phyloP scores from a whole-genome alignment of 208 protist species.

The Herpetomonas samuelpessoai region DNA sequence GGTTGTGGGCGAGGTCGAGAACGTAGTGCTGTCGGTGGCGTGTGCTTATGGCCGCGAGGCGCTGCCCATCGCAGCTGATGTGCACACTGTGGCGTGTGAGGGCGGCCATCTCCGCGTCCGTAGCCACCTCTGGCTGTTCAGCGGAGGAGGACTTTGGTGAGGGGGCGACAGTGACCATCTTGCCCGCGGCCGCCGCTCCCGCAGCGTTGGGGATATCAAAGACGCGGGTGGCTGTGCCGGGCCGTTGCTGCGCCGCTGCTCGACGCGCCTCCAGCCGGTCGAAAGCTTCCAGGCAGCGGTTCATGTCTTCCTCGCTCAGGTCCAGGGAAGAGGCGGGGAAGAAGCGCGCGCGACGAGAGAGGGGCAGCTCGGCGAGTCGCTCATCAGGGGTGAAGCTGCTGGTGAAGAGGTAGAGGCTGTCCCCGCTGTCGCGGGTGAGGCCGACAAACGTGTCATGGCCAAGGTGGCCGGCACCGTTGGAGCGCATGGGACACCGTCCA shows the following conservation, averaged over 20 bases:
- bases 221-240: neutral
- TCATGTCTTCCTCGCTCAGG: constrained; percentile 1
- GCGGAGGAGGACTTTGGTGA: constrained; percentile 3
- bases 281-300: neutral
- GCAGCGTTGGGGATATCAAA: no score
- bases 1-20: constrained; percentile 36
- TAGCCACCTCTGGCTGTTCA: neutral
- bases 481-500: no score
- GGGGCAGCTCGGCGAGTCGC: constrained; percentile 25
- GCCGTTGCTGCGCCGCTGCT: constrained; percentile 7
- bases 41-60: constrained; percentile 61
- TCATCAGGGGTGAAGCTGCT: constrained; percentile 40
- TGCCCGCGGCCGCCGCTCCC: neutral
- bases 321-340: constrained; percentile 5
- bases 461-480: constrained; percentile 79
- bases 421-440: constrained; percentile 36
- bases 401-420: constrained; percentile 56
- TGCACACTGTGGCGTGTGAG: constrained; percentile 46
- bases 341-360: constrained; percentile 33
- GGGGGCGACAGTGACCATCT: constrained; percentile 1
- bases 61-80: constrained; percentile 42
- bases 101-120: neutral
- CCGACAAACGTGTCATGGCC: constrained; percentile 79
- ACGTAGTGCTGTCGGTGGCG: constrained; percentile 49
- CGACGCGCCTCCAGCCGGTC: neutral